phyloP scores from a whole-genome alignment of 352 stramenopile species.

The Phytophthora cactorum region DNA sequence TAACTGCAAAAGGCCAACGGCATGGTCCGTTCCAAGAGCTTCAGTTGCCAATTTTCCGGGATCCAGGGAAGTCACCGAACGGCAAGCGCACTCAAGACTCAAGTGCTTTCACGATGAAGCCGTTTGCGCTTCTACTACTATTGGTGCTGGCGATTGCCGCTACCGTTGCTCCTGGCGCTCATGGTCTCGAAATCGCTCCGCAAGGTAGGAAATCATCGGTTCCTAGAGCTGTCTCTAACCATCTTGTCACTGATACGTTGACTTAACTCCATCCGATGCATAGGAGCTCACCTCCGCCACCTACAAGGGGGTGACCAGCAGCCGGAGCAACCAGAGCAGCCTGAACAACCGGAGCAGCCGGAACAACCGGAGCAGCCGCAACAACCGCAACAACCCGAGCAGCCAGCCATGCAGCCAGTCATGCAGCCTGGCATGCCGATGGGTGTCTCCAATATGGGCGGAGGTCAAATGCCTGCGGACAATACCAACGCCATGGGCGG shows the following conservation, averaged over 20 bases:
- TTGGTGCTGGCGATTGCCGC: slow-evolving; percentile 17
- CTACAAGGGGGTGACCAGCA: slow-evolving; percentile 22
- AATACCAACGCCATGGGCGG: neutral
- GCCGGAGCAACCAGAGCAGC: slow-evolving; percentile 8
- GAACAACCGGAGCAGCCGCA: too few species aligned
- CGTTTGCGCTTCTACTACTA: slow-evolving; percentile 14
- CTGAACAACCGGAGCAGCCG: neutral
- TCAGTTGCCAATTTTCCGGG: slow-evolving; percentile 27
- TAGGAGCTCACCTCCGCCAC: slow-evolving; percentile 19
- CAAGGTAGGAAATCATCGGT: slow-evolving; percentile 5
- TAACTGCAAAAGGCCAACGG: neutral
- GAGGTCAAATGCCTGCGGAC: neutral
- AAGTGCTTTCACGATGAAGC: slow-evolving; percentile 18
- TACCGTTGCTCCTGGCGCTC: neutral
- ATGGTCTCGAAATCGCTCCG: neutral
- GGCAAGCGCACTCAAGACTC: slow-evolving; percentile 1
- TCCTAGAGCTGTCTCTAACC: neutral
- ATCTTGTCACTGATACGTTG: neutral
- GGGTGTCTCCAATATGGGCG: neutral
- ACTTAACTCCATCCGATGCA: neutral
- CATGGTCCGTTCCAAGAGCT: neutral
- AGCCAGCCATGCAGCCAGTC: neutral
- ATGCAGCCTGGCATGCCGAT: neutral
- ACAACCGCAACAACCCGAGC: too few species aligned
- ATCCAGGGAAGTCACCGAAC: neutral